Evolutionary conservation across 495 filamentous ascomycete species (phyloP).

Genomic region (Evernia prunastri): DNA sequence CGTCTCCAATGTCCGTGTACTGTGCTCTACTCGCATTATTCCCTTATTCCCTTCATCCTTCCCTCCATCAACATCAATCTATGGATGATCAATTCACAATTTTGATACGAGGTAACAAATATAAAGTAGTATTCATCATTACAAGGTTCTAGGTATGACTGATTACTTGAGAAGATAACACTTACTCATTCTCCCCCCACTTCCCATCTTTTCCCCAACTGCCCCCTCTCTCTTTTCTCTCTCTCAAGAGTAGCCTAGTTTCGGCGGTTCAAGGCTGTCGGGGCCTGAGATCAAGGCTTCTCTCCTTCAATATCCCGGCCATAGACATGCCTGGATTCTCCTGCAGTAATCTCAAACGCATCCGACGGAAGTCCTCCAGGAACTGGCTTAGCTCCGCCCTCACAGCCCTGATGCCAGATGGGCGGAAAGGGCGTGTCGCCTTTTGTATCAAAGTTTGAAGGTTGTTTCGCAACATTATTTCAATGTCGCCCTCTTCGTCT

Average conservation of each 20-base stretch:
- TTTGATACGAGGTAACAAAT: too few species aligned
- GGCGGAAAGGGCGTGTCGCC: not conserved
- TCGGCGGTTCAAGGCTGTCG: not conserved
- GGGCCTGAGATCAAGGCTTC: not conserved
- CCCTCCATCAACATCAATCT: too few species aligned
- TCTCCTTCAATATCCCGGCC: not conserved
- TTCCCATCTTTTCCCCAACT: not conserved
- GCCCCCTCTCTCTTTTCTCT: not conserved
- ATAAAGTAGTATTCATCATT: too few species aligned
- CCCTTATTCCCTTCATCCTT: too few species aligned
- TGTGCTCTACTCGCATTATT: too few species aligned
- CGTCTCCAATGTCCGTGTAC: too few species aligned
- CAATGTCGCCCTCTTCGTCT: not conserved
- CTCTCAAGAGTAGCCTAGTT: not conserved
- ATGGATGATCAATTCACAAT: too few species aligned
- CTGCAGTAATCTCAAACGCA: not conserved
- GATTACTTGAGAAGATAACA: too few species aligned
- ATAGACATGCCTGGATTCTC: not conserved
- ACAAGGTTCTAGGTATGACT: too few species aligned
- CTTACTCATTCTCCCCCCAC: not conserved
- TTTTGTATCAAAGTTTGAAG: not conserved
- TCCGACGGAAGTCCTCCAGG: not conserved
- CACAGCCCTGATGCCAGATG: not conserved
- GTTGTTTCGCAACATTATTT: not conserved
- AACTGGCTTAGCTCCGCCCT: not conserved